These are phyloP conservation scores for Penicillium paneum DNA, from an alignment of 2,329 filamentous ascomycete genomes.

Conservation along the genomic window DNA sequence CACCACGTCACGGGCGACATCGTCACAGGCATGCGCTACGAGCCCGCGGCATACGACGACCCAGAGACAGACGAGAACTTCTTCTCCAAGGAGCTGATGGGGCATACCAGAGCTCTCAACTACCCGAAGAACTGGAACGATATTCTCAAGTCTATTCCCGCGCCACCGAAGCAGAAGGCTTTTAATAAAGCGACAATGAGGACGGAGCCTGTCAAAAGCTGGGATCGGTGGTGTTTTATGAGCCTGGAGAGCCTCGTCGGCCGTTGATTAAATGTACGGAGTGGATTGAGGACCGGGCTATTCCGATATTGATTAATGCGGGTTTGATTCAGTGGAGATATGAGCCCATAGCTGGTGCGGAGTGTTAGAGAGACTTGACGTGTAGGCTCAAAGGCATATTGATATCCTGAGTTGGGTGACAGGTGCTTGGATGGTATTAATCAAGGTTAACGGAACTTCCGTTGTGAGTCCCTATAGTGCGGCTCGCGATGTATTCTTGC, in stretches of 20 bases:
- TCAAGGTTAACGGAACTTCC: not conserved
- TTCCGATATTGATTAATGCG: not conserved
- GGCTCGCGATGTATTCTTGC: not conserved
- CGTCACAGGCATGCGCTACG: slow-evolving; percentile 1
- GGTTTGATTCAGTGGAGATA: not conserved
- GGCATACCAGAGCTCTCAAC: not conserved
- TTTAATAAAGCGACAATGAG: slow-evolving; percentile 1
- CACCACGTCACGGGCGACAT: slow-evolving; percentile 8
- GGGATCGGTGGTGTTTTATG: slow-evolving; percentile 1
- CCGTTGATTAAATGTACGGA: slow-evolving; percentile 1
- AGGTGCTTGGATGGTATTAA: not conserved
- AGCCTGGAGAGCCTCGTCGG: not conserved
- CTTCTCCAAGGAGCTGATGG: not conserved
- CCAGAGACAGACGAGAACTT: slow-evolving; percentile 1
- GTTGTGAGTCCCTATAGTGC: not conserved
- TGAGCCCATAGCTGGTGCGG: not conserved
- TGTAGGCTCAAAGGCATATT: too few relatives aligned
- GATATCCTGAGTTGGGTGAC: not conserved
- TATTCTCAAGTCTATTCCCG: not conserved
- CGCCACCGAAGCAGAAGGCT: not conserved
- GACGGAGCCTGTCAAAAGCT: not conserved
- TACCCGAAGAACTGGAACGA: slow-evolving; percentile 1
- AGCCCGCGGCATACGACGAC: not conserved
- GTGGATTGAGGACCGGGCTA: slow-evolving; percentile 2
- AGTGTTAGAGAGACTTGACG: too few relatives aligned